Conservation (phyloP, 768 basidiomycete genomes). For the Sistotremastrum niveocremeum region DNA sequence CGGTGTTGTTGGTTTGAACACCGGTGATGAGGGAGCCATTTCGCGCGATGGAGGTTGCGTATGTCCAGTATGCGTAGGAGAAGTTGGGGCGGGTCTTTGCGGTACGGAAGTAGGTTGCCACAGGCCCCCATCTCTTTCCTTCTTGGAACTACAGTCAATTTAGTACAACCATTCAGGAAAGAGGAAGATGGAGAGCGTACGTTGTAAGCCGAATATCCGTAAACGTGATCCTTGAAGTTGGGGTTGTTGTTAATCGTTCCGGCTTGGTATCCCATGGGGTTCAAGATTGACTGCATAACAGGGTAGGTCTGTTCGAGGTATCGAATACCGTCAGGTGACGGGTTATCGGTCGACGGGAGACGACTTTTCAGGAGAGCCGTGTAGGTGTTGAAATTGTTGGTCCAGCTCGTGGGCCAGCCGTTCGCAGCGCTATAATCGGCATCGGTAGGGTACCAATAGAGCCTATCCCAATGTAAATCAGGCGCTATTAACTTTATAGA, state of each 20-base stretch:
- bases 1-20: conserved; percentile 46
- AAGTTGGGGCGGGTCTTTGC: conserved; percentile 40
- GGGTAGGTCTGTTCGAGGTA: conserved; percentile 39
- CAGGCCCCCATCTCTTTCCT: conserved; percentile 36
- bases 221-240: conserved; percentile 44
- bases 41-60: conserved; percentile 40
- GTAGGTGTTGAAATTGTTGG: conserved; percentile 31
- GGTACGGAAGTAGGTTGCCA: conserved; percentile 48
- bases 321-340: conserved; percentile 44
- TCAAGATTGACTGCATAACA: conserved; percentile 31
- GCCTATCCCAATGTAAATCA: too few species aligned
- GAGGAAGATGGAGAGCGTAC: conserved; percentile 6
- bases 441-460: conserved; percentile 43
- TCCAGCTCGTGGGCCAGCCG: conserved; percentile 48
- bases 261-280: conserved; percentile 34
- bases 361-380: conserved; percentile 34
- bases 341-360: conserved; percentile 42
- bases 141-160: too few species aligned
- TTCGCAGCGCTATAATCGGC: conserved; percentile 33
- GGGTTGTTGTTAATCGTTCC: conserved; percentile 44
- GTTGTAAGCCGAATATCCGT: conserved; percentile 35
- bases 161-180: neutral
- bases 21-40: conserved; percentile 42
- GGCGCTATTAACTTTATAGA: too few species aligned
- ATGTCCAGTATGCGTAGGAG: conserved; percentile 32